Evolutionary conservation across 208 protist genomes (phyloP).

Genomic region (Leishmania tropica): DNA sequence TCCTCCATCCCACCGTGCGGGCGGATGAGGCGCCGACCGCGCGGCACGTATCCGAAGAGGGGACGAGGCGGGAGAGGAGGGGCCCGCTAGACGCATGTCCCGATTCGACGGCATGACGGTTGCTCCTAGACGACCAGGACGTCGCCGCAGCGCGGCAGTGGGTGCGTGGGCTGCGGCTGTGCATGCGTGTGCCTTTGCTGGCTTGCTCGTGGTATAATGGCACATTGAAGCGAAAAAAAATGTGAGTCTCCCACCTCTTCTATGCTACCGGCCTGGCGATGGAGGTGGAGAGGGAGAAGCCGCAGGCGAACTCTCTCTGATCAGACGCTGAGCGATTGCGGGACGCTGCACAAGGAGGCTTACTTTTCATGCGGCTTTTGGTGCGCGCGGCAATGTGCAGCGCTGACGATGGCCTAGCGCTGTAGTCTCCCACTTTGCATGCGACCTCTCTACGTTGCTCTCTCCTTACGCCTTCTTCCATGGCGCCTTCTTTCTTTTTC

Average conservation of each 20-base stretch:
- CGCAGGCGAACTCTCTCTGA: background rate
- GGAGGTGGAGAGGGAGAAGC: background rate
- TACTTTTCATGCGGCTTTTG: background rate
- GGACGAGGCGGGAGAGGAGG: too few species aligned
- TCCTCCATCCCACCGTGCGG: background rate
- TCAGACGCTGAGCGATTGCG: background rate
- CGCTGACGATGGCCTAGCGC: background rate
- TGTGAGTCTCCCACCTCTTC: background rate
- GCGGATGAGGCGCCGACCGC: too few species aligned
- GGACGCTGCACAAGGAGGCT: background rate
- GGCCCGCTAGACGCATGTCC: background rate
- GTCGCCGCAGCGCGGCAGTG: background rate
- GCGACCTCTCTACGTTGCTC: background rate
- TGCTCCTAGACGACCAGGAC: background rate
- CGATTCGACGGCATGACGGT: background rate
- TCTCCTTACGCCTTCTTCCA: background rate
- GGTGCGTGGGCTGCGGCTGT: background rate
- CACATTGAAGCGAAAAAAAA: background rate
- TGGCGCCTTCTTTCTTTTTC: background rate
- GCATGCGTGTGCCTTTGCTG: background rate
- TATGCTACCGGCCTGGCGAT: background rate
- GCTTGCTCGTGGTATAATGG: too few species aligned
- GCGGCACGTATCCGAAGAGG: background rate
- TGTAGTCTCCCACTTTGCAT: background rate
- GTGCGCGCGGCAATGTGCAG: background rate